phyloP scores from a whole-genome alignment of 257 asterid species.

The Prunella vulgaris region DNA sequence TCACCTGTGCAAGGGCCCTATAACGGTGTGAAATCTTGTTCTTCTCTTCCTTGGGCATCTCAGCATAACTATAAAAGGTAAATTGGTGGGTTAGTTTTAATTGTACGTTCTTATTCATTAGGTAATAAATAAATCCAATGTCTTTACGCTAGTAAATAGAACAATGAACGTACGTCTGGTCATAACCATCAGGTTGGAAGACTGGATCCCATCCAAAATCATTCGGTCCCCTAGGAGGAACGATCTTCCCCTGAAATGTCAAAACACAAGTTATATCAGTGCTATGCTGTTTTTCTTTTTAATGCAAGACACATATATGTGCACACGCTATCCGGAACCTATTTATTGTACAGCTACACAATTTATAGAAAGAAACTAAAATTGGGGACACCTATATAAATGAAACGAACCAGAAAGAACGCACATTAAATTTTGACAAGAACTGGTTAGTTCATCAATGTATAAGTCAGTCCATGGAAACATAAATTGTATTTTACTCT shows the following conservation, averaged over 20 bases:
- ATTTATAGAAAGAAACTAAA: not conserved
- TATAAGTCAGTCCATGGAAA: not conserved
- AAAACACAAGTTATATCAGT: slow-evolving; percentile 18
- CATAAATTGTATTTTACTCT: not conserved
- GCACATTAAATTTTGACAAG: not conserved
- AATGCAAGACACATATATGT: slow-evolving; percentile 6
- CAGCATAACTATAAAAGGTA: slow-evolving; percentile 67
- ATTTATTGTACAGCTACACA: slow-evolving; percentile 5
- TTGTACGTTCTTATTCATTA: not conserved
- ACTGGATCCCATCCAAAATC: slow-evolving; percentile 99
- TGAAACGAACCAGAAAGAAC: not conserved
- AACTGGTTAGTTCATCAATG: not conserved
- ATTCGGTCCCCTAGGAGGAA: slow-evolving; percentile 79
- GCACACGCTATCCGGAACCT: not conserved
- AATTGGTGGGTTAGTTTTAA: not conserved
- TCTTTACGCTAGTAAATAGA: not conserved
- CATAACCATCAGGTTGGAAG: slow-evolving; percentile 87
- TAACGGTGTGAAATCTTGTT: slow-evolving; percentile 87
- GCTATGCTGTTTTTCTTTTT: slow-evolving; percentile 2
- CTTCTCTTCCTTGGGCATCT: slow-evolving; percentile 87
- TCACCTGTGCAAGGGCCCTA: slow-evolving; percentile 76
- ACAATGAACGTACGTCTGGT: slow-evolving; percentile 53
- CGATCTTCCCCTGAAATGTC: slow-evolving; percentile 81
- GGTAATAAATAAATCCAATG: not conserved
- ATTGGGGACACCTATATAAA: not conserved